These are phyloP conservation scores for Fusarium xyrophilum DNA, from an alignment of 2,329 filamentous ascomycete genomes.

Conservation along the genomic window DNA sequence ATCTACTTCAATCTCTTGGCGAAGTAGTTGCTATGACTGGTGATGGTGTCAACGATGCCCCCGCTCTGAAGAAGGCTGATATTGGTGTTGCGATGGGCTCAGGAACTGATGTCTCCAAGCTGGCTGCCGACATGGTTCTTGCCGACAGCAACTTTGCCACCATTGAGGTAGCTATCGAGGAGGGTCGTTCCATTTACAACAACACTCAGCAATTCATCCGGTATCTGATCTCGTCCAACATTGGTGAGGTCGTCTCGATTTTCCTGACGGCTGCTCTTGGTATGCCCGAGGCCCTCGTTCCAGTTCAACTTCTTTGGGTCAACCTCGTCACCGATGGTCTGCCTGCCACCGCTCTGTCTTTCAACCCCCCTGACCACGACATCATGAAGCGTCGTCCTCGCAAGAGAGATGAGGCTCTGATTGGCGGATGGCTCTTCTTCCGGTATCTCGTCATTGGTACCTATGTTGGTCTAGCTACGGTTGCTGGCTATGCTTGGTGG, in stretches of 20 bases:
- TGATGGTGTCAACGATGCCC: conserved; percentile 97
- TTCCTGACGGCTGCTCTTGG: conserved; percentile 95
- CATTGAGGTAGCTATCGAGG: conserved; percentile 93
- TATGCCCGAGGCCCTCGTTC: conserved; percentile 97
- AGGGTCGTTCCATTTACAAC: conserved; percentile 98
- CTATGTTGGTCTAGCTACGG: conserved; percentile 93
- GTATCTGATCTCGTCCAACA: conserved; percentile 98
- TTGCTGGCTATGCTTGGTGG: conserved; percentile 99
- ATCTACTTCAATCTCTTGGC: conserved; percentile 88
- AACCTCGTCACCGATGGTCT: conserved; percentile 98
- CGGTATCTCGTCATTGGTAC: conserved; percentile 95
- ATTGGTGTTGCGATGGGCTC: conserved; percentile 99
- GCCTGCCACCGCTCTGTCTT: conserved; percentile 92
- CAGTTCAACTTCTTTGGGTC: conserved; percentile 97
- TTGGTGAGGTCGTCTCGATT: conserved; percentile 98
- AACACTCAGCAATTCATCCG: conserved; percentile 99
- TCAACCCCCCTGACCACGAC: conserved; percentile 98
- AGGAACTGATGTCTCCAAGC: conserved; percentile 94
- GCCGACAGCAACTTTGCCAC: conserved; percentile 99
- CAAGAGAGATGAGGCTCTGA: conserved; percentile 90
- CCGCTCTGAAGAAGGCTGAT: conserved; percentile 96
- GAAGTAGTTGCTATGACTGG: conserved; percentile 99
- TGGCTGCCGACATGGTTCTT: conserved; percentile 98
- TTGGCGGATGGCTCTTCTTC: conserved; percentile 96
- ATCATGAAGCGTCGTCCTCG: conserved; percentile 93